These are phyloP conservation scores for Yarrowia osloensis DNA, from an alignment of 805 yeast species.

Conservation along the genomic window DNA sequence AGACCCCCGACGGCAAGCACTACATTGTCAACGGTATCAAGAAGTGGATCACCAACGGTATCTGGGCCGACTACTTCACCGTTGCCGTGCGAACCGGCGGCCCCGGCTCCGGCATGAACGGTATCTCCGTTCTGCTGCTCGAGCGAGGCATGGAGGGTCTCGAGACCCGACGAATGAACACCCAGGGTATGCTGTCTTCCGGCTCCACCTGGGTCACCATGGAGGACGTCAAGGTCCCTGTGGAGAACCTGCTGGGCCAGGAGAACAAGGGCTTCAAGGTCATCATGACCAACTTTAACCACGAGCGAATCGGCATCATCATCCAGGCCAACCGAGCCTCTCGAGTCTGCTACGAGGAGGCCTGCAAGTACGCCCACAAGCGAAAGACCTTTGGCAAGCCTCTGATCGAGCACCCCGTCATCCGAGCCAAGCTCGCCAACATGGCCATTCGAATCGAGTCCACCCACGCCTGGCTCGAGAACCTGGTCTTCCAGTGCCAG, in stretches of 20 bases:
- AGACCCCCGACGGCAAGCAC: constrained; percentile 46
- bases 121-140: constrained; percentile 45
- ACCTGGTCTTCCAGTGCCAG: constrained; percentile 42
- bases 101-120: constrained; percentile 43
- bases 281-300: constrained; percentile 49
- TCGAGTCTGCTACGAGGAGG: constrained; percentile 46
- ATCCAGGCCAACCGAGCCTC: constrained; percentile 46
- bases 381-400: constrained; percentile 48
- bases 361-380: constrained; percentile 46
- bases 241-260: constrained; percentile 45
- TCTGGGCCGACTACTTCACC: constrained; percentile 48
- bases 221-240: constrained; percentile 50
- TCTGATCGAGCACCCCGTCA: constrained; percentile 47
- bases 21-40: constrained; percentile 47
- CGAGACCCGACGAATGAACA: constrained; percentile 44
- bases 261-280: constrained; percentile 48
- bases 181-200: constrained; percentile 48
- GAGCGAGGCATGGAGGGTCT: constrained; percentile 46
- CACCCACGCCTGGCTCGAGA: constrained; percentile 46
- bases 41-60: constrained; percentile 51
- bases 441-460: constrained; percentile 48
- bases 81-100: constrained; percentile 51
- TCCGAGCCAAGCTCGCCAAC: constrained; percentile 47
- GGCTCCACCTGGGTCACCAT: constrained; percentile 48
- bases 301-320: constrained; percentile 47